These are phyloP conservation scores for Trichoderma virens DNA, from an alignment of 495 filamentous ascomycete species.

Conservation along the genomic window DNA sequence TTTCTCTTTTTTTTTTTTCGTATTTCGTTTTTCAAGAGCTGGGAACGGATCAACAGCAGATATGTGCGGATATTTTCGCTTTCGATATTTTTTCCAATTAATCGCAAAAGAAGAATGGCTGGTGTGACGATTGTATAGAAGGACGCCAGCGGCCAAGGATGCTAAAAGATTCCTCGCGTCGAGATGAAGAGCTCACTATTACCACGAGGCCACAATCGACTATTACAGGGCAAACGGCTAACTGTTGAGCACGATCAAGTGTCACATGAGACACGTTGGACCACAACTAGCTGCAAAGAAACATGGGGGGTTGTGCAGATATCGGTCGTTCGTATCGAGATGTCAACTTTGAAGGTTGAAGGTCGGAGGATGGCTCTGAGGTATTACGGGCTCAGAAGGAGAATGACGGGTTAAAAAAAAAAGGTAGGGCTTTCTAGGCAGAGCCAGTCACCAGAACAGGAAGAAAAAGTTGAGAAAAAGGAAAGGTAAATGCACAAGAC, in stretches of 20 bases:
- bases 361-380: slow-evolving; percentile 16
- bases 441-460: slow-evolving; percentile 10
- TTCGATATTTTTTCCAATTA: background rate
- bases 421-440: slow-evolving; percentile 15
- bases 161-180: background rate
- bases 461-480: slow-evolving; percentile 26
- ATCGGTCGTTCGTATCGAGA: background rate
- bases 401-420: slow-evolving; percentile 15
- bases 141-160: slow-evolving; percentile 47
- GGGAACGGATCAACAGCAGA: background rate
- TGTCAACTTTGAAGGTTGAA: background rate
- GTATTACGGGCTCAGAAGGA: slow-evolving; percentile 16
- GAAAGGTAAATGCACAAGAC: slow-evolving; percentile 18
- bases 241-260: background rate
- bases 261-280: background rate
- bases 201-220: slow-evolving; percentile 34
- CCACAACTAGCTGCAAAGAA: background rate
- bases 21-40: background rate
- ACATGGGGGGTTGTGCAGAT: slow-evolving; percentile 7
- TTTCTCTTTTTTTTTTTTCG: background rate
- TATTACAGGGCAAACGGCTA: slow-evolving; percentile 3
- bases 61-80: background rate
- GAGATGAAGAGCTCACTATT: slow-evolving; percentile 37
- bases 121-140: slow-evolving; percentile 37
- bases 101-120: slow-evolving; percentile 22